phyloP scores from a whole-genome alignment of 1,284 basidiomycete species.

The Papiliotrema flavescens region DNA sequence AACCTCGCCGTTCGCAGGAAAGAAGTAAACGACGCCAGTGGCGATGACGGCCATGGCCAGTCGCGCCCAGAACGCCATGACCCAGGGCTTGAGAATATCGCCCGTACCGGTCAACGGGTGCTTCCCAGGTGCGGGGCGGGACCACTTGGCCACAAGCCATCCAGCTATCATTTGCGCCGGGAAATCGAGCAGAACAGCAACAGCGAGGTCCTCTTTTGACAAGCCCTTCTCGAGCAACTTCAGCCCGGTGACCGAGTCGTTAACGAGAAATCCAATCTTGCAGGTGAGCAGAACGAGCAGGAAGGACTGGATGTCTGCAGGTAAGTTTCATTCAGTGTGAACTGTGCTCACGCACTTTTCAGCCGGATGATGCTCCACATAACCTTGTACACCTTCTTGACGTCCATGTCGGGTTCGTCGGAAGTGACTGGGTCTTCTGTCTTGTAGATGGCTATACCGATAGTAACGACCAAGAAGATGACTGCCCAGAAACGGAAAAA shows the following conservation, averaged over 20 bases:
- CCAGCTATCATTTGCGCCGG: conserved; percentile 96
- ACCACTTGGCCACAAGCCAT: conserved; percentile 94
- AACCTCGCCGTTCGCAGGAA: conserved; percentile 56
- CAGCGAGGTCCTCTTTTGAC: conserved; percentile 88
- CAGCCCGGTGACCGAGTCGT: conserved; percentile 85
- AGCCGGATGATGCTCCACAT: conserved; percentile 93
- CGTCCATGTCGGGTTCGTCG: conserved; percentile 80
- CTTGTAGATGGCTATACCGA: conserved; percentile 85
- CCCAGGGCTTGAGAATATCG: conserved; percentile 74
- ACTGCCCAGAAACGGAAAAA: conserved; percentile 87
- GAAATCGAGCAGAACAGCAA: conserved; percentile 94
- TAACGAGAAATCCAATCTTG: conserved; percentile 94
- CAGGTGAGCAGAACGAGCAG: conserved; percentile 84
- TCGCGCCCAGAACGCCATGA: conserved; percentile 86
- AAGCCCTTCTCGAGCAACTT: conserved; percentile 98
- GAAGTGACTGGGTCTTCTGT: conserved; percentile 77
- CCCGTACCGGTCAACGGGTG: conserved; percentile 26
- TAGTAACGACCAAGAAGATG: conserved; percentile 74
- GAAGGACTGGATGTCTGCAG: conserved; percentile 87
- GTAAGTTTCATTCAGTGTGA: background rate
- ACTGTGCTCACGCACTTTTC: conserved; percentile 60
- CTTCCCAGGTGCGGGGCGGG: conserved; percentile 48
- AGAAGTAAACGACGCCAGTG: conserved; percentile 75
- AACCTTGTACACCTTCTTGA: conserved; percentile 83
- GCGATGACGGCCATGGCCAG: conserved; percentile 66